Evolutionary conservation across 176 grass and related monocot species (phyloP).

Genomic region (sorghum (Sorghum bicolor)): DNA sequence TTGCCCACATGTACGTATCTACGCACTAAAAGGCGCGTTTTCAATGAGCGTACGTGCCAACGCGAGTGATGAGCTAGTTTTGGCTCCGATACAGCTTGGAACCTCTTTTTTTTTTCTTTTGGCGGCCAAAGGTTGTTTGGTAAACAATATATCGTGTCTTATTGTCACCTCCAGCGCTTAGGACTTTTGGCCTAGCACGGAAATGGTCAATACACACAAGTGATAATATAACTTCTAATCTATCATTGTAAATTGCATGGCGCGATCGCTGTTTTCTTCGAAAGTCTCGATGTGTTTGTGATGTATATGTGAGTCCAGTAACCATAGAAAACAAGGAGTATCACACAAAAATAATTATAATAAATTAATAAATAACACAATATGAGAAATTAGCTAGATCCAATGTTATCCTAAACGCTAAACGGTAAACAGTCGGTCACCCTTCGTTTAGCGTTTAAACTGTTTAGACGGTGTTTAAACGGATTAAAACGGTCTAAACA

Average conservation of each 20-base stretch:
- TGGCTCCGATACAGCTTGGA: not conserved
- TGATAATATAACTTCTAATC: not conserved
- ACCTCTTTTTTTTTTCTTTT: not conserved
- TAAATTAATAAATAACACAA: too few species aligned
- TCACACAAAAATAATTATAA: too few species aligned
- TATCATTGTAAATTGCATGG: not conserved
- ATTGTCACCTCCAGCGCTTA: not conserved
- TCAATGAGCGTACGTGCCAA: not conserved
- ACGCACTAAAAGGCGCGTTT: constrained; percentile 10
- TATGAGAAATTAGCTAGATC: too few species aligned
- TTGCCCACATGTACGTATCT: not conserved
- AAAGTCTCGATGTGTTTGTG: not conserved
- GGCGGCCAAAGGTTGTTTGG: not conserved
- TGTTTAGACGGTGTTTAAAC: too few species aligned
- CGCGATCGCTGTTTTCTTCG: not conserved
- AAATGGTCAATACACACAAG: not conserved
- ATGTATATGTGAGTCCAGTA: too few species aligned
- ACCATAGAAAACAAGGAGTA: too few species aligned
- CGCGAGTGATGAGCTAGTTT: not conserved
- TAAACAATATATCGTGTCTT: not conserved
- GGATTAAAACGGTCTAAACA: too few species aligned
- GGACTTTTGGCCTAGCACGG: not conserved
- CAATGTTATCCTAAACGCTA: too few species aligned
- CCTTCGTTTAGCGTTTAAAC: too few species aligned
- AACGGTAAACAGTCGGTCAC: too few species aligned